Evolutionary conservation across 2,329 filamentous ascomycete genomes (phyloP), one percentile per base, ranked within the genome.

Genomic region (Xylariaceae sp.): DNA sequence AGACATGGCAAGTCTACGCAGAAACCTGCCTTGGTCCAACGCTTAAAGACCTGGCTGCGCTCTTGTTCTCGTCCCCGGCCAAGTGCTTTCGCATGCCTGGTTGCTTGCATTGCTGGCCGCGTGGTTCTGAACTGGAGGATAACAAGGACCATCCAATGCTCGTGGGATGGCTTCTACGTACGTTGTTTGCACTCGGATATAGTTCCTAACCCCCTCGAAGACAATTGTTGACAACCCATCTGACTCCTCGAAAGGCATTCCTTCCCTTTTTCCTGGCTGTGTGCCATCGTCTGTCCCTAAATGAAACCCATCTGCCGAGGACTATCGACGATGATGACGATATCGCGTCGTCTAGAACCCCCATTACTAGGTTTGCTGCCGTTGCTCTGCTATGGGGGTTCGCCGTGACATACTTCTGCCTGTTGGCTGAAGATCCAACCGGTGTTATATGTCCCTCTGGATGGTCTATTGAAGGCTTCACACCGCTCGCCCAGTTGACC

Each of bases 81-180:
- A 9, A 40, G 57, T 2, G 56, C 60, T 16, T 62, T 57, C n/a
- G 44, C 54, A 7, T 34, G 60, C 2, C 53, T 69, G 5, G 59
- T 65, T 9, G 55, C 57, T 46, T 58, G 56, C 47, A 47, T 69
- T 1, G 55, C 68, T 16, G 40, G 51, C 10, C 65, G 68, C 5
- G 65, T 63, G 1, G 29, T 70, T 13, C 51, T 70, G 7, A 65
- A 66, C 47, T 71, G 69, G 69, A 60, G 62, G 29, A 59, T 63
- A 4, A 65, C 66, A 18, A 63, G 68, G 8, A 68, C 65, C 2
- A 65, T 70, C 7, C 68, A 67, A 54, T 71, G 62, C 56, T 71
- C 68, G 37, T 69, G 61, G 59, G 63, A 67, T 36, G 70, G 69
- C 13, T 55, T 71, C 37, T 63, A 70, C 59, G 70, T 72, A 57